These are phyloP conservation scores for Fraxinus excelsior DNA, from an alignment of 257 asterid genomes.

Conservation along the genomic window DNA sequence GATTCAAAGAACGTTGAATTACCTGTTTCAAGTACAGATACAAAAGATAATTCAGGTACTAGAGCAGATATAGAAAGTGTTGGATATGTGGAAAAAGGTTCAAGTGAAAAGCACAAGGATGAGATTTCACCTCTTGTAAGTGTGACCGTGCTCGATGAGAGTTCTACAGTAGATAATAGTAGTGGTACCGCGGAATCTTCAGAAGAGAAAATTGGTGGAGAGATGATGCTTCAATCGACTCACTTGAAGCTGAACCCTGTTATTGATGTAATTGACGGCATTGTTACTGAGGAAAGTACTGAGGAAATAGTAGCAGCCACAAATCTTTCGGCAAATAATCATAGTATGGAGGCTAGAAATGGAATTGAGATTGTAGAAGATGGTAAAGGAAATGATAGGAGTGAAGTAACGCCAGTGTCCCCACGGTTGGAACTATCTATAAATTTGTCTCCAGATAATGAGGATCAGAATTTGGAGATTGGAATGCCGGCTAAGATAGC, in stretches of 20 bases:
- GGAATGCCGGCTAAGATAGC: conserved; percentile 11
- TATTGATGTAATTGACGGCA: background rate
- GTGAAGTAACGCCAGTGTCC: conserved; percentile 25
- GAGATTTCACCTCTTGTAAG: conserved; percentile 19
- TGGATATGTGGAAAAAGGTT: conserved; percentile 18
- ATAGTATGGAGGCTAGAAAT: conserved; percentile 20
- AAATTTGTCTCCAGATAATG: conserved; percentile 24
- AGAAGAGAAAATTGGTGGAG: conserved; percentile 24
- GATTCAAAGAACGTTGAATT: conserved; percentile 4
- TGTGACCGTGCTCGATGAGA: conserved; percentile 11
- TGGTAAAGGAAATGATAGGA: conserved; percentile 19
- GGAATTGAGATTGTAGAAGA: conserved; percentile 27
- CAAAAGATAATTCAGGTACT: conserved; percentile 11
- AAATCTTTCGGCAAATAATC: conserved; percentile 19
- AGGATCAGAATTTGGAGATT: conserved; percentile 22
- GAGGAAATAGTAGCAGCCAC: conserved; percentile 20
- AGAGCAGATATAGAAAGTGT: conserved; percentile 19
- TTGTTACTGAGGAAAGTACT: conserved; percentile 13
- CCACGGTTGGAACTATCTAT: conserved; percentile 28
- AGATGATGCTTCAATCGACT: conserved; percentile 13
- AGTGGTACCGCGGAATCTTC: conserved; percentile 16
- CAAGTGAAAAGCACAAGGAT: conserved; percentile 21
- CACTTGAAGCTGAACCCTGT: conserved; percentile 17
- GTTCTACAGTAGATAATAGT: conserved; percentile 22
- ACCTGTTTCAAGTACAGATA: conserved; percentile 27